Percentiles rank a stretch among this genome's conserved stretches.
phyloP scores from a whole-genome alignment of 1,139 yeast genomes.

The Kodamaea sp. region DNA sequence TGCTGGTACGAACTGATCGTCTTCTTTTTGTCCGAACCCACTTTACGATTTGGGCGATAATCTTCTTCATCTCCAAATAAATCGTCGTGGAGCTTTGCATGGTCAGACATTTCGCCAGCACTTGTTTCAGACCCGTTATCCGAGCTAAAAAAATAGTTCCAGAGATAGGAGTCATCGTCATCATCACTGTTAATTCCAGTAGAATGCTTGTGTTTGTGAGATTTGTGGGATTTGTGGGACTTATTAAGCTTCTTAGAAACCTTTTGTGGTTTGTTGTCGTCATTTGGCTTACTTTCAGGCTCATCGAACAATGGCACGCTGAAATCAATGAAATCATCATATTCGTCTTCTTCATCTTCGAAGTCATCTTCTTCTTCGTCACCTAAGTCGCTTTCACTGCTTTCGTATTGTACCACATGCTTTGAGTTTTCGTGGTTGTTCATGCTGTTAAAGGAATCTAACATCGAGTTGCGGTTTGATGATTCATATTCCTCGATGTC shows the following conservation, averaged over 20 bases:
- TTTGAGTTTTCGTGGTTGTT: constrained; percentile 22
- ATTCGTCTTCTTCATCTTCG: constrained; percentile 20
- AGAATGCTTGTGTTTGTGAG: background rate
- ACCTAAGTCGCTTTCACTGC: constrained; percentile 27
- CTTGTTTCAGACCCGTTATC: constrained; percentile 33
- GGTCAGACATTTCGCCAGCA: constrained; percentile 27
- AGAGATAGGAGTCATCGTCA: constrained; percentile 54
- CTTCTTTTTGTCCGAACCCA: constrained; percentile 2
- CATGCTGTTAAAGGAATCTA: constrained; percentile 27
- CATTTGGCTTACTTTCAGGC: constrained; percentile 7
- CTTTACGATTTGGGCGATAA: background rate
- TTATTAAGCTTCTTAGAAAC: constrained; percentile 4
- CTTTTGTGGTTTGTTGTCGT: constrained; percentile 6
- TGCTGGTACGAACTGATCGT: background rate
- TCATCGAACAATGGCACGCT: constrained; percentile 14
- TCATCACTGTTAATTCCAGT: constrained; percentile 38
- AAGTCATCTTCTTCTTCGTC: constrained; percentile 27
- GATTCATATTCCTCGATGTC: constrained; percentile 18
- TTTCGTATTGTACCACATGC: constrained; percentile 33
- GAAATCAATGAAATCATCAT: constrained; percentile 22
- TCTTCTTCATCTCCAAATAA: constrained; percentile 4
- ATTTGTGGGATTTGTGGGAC: background rate
- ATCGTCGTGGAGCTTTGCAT: constrained; percentile 9
- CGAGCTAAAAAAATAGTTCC: constrained; percentile 56
- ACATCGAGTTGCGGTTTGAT: constrained; percentile 18